phyloP scores from a whole-genome alignment of 257 asterid species.

The Coffea eugenioides region DNA sequence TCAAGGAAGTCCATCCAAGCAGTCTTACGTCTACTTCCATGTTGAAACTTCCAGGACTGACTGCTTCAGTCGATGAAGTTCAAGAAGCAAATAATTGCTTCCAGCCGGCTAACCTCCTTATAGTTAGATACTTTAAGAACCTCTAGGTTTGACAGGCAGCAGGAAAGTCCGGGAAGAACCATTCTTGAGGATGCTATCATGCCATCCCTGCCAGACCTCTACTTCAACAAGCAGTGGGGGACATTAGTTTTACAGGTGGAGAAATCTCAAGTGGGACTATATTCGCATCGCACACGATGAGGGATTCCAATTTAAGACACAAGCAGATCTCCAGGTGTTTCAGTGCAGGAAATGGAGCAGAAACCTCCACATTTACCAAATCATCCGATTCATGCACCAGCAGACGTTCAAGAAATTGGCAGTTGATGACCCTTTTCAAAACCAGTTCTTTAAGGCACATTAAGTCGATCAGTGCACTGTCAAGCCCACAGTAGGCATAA shows the following conservation, averaged over 20 bases:
- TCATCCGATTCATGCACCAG: conserved; percentile 33
- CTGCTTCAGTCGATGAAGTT: neutral
- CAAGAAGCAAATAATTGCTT: neutral
- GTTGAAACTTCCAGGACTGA: too few species aligned
- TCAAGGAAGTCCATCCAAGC: neutral
- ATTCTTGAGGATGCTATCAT: neutral
- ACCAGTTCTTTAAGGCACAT: conserved; percentile 33
- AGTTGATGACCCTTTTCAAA: conserved; percentile 37
- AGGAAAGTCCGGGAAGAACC: neutral
- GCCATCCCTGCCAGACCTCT: conserved; percentile 15
- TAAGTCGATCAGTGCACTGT: neutral
- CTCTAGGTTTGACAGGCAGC: neutral
- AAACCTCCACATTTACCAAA: conserved; percentile 32
- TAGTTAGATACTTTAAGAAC: neutral
- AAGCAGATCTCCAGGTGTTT: conserved; percentile 37
- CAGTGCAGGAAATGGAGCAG: conserved; percentile 32
- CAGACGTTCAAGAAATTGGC: conserved; percentile 34
- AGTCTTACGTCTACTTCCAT: neutral
- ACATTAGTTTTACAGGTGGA: conserved; percentile 18
- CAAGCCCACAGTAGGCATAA: too few species aligned
- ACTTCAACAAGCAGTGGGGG: conserved; percentile 50
- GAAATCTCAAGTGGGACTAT: conserved; percentile 35
- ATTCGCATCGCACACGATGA: conserved; percentile 37
- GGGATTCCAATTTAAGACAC: conserved; percentile 24
- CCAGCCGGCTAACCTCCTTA: neutral